Evolutionary conservation across 768 basidiomycete genomes (phyloP).

Genomic region (Psilocybe tampanensis): DNA sequence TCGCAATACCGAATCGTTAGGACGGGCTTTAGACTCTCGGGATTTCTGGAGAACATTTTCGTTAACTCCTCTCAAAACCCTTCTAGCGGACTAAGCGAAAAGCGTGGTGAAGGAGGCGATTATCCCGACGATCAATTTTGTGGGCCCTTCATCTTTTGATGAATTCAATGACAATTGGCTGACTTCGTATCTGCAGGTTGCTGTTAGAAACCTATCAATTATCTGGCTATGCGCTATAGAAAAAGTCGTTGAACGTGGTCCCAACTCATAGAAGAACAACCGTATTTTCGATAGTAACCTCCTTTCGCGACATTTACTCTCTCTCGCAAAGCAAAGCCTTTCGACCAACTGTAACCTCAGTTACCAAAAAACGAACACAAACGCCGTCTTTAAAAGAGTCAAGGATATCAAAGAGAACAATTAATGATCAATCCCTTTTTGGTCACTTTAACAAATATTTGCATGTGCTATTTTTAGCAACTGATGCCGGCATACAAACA

Average conservation of each 20-base stretch:
- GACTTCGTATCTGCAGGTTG: too few species aligned
- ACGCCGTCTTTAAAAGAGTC: background rate
- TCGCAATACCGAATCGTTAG: slow-evolving; percentile 47
- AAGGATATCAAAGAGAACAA: background rate
- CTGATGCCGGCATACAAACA: background rate
- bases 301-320: background rate
- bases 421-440: background rate
- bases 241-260: too few species aligned
- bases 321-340: background rate
- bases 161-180: too few species aligned
- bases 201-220: too few species aligned
- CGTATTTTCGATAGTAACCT: too few species aligned
- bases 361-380: background rate
- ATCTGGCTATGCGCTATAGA: too few species aligned
- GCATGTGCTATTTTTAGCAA: background rate
- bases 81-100: slow-evolving; percentile 24
- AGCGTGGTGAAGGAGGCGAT: too few species aligned
- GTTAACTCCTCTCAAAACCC: slow-evolving; percentile 43
- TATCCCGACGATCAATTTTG: too few species aligned
- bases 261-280: too few species aligned
- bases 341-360: background rate
- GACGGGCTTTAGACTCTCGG: slow-evolving; percentile 57
- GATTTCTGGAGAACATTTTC: slow-evolving; percentile 61
- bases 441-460: background rate
- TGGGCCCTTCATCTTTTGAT: too few species aligned